A percentile compares a stretch with the other conserved stretches of the same genome.
These are phyloP conservation scores for Cytospora schulzeri DNA, from an alignment of 2,329 filamentous ascomycete genomes.

Conservation along the genomic window DNA sequence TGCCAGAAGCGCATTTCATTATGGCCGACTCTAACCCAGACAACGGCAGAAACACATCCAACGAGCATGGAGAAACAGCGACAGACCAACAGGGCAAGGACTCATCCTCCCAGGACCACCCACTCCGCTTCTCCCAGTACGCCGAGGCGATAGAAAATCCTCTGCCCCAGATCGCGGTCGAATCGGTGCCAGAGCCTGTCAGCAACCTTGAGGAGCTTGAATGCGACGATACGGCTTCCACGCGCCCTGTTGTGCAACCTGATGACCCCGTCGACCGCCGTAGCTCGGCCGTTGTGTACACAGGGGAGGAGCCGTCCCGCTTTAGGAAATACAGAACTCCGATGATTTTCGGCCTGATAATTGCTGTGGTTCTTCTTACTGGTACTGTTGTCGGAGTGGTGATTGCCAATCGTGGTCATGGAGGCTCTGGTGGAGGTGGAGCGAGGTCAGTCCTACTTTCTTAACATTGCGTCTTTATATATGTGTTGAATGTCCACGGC, in stretches of 20 bases:
- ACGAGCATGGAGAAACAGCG: not conserved
- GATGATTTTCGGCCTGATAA: constrained; percentile 4
- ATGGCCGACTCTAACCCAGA: not conserved
- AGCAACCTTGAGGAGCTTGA: not conserved
- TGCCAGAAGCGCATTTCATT: not conserved
- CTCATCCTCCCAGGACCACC: not conserved
- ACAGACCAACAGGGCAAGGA: not conserved
- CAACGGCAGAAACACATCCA: not conserved
- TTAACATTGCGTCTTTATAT: too few species aligned
- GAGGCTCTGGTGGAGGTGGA: not conserved
- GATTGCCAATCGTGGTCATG: constrained; percentile 1
- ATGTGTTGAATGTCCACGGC: not conserved
- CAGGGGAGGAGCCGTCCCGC: constrained; percentile 13
- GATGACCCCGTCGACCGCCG: constrained; percentile 23
- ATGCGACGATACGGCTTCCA: constrained; percentile 3
- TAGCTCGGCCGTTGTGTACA: constrained; percentile 17
- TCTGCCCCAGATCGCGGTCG: constrained; percentile 14
- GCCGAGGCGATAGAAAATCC: constrained; percentile 23
- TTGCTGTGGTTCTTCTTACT: constrained; percentile 6
- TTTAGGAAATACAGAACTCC: constrained; percentile 12
- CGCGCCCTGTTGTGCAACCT: constrained; percentile 15
- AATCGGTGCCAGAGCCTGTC: constrained; percentile 8
- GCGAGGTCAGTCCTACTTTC: not conserved
- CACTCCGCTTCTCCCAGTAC: constrained; percentile 13
- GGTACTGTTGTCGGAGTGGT: constrained; percentile 17